Conservation (phyloP, 2,329 filamentous ascomycete species). For the Arthrinium puccinioides region DNA sequence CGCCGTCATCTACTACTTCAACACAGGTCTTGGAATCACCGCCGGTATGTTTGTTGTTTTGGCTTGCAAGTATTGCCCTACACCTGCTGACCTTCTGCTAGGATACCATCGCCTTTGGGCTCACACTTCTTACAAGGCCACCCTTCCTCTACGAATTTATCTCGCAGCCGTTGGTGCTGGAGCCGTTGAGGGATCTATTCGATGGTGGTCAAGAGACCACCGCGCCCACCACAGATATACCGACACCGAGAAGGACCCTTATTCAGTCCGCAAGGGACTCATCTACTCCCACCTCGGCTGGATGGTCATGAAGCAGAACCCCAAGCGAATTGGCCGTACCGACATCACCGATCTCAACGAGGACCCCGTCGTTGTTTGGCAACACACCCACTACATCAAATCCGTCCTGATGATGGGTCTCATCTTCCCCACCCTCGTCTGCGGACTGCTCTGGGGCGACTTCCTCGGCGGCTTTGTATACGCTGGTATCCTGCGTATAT, state of each 20-base stretch:
- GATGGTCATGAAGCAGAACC: slow-evolving; percentile 49
- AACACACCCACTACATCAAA: slow-evolving; percentile 41
- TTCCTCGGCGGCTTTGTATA: slow-evolving; percentile 42
- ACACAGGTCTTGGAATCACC: slow-evolving; percentile 26
- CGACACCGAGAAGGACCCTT: slow-evolving; percentile 45
- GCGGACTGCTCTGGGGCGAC: slow-evolving; percentile 40
- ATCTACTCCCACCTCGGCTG: slow-evolving; percentile 43
- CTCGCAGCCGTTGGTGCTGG: slow-evolving; percentile 39
- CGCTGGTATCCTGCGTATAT: slow-evolving; percentile 42
- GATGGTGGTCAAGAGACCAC: slow-evolving; percentile 43
- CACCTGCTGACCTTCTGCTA: slow-evolving; percentile 4
- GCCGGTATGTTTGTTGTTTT: slow-evolving; percentile 15
- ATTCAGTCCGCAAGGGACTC: slow-evolving; percentile 42
- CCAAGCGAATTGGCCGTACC: slow-evolving; percentile 41
- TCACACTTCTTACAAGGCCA: slow-evolving; percentile 39
- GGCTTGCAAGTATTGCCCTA: background rate
- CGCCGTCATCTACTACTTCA: slow-evolving; percentile 37
- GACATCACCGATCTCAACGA: slow-evolving; percentile 44
- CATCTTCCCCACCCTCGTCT: slow-evolving; percentile 38
- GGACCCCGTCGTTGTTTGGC: slow-evolving; percentile 40
- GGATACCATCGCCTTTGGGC: slow-evolving; percentile 31
- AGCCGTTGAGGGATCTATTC: slow-evolving; percentile 39
- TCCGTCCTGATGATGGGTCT: slow-evolving; percentile 38
- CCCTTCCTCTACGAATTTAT: slow-evolving; percentile 35
- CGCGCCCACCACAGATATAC: slow-evolving; percentile 45